These are phyloP conservation scores for Grosmannia penicillata DNA, from an alignment of 2,329 filamentous ascomycete genomes.

Conservation along the genomic window DNA sequence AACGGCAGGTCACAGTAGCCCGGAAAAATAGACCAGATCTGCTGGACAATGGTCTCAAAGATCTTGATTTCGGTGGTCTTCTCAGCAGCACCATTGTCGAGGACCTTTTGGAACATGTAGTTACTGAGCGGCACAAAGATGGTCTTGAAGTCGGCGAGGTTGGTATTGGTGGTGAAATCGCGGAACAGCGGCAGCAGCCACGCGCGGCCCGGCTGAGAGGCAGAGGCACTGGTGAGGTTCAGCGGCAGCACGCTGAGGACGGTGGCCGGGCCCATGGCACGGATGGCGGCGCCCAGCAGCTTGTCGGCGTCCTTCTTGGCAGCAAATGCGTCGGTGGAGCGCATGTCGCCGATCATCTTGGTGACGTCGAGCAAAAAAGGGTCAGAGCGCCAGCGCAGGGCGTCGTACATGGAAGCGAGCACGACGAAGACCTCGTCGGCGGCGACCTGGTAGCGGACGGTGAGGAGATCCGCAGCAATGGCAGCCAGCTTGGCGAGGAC, in stretches of 20 bases:
- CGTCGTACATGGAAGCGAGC: conserved; percentile 72
- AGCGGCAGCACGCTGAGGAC: conserved; percentile 73
- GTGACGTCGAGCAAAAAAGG: conserved; percentile 65
- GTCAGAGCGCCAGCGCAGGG: conserved; percentile 69
- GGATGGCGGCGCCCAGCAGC: conserved; percentile 74
- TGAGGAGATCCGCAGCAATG: conserved; percentile 59
- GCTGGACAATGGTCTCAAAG: conserved; percentile 88
- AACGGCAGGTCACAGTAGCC: conserved; percentile 90
- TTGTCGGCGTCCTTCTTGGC: conserved; percentile 92
- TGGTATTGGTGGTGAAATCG: conserved; percentile 80
- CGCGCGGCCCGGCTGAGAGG: conserved; percentile 69
- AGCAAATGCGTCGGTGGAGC: conserved; percentile 74
- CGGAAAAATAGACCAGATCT: conserved; percentile 86
- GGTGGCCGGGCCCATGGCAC: conserved; percentile 76
- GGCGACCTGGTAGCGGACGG: conserved; percentile 81
- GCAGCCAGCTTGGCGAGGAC: conserved; percentile 67
- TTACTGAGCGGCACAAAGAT: conserved; percentile 87
- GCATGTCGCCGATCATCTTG: conserved; percentile 70
- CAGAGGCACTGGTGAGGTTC: conserved; percentile 65
- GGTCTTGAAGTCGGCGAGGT: conserved; percentile 66
- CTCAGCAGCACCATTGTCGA: conserved; percentile 66
- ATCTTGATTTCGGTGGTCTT: conserved; percentile 97
- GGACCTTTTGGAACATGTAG: conserved; percentile 72
- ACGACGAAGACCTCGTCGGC: conserved; percentile 94
- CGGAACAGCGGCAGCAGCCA: conserved; percentile 90